These are phyloP conservation scores for Pythium rishiriense DNA, from an alignment of 352 stramenopile species.

Conservation along the genomic window DNA sequence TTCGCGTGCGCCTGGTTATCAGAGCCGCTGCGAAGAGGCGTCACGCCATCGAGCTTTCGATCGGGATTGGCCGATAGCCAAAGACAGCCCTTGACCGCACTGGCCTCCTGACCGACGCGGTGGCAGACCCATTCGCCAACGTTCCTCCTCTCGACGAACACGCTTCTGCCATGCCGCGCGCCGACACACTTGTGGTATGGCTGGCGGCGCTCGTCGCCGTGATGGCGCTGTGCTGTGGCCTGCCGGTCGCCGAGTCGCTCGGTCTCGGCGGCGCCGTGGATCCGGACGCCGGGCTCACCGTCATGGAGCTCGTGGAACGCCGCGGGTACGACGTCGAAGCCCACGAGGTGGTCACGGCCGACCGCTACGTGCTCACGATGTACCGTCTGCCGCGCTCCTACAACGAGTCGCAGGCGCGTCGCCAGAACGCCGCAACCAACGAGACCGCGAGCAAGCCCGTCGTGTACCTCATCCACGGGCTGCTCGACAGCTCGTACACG, in stretches of 20 bases:
- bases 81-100: no score
- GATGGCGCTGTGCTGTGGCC: conserved; percentile 7
- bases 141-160: background rate
- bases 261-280: conserved; percentile 28
- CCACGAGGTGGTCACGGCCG: conserved; percentile 55
- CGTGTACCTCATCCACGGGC: conserved; percentile 38
- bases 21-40: background rate
- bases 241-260: conserved; percentile 23
- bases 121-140: background rate
- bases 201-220: background rate
- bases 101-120: no score
- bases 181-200: background rate
- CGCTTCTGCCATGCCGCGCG: background rate
- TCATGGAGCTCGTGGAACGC: conserved; percentile 46
- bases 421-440: background rate
- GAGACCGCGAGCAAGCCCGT: conserved; percentile 34
- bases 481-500: conserved; percentile 43
- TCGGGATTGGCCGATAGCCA: no score
- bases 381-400: conserved; percentile 61
- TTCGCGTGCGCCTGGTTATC: background rate
- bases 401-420: conserved; percentile 40
- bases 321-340: conserved; percentile 58
- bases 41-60: background rate
- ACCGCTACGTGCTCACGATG: conserved; percentile 68
- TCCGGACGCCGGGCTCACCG: conserved; percentile 43